phyloP scores from a whole-genome alignment of 495 filamentous ascomycete genomes.

The Aspergillus sclerotioniger region DNA sequence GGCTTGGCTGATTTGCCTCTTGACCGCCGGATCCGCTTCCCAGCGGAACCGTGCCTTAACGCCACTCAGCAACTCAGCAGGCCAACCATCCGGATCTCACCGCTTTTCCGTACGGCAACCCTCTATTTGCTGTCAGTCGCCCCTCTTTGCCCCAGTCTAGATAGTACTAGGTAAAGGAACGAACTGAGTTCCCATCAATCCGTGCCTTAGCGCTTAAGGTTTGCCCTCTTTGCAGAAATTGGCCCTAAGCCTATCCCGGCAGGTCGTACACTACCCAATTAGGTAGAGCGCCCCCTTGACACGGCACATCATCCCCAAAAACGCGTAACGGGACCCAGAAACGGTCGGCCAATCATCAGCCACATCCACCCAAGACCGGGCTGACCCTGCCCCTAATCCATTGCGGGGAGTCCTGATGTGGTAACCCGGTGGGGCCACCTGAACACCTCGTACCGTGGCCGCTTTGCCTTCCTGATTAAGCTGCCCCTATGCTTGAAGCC shows the following conservation, averaged over 20 bases:
- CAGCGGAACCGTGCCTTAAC: constrained; percentile 1
- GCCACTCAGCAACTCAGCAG: background rate
- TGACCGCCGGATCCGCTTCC: constrained; percentile 8
- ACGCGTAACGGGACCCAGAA: constrained; percentile 23
- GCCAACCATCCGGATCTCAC: constrained; percentile 16
- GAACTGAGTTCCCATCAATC: background rate
- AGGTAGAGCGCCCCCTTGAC: constrained; percentile 13
- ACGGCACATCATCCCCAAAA: constrained; percentile 30
- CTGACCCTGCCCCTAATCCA: constrained; percentile 18
- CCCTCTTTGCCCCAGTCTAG: too few species aligned
- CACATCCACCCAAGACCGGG: background rate
- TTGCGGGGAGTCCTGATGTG: constrained; percentile 23
- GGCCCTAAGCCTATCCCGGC: constrained; percentile 23
- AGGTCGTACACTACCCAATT: constrained; percentile 19
- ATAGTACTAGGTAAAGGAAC: too few species aligned
- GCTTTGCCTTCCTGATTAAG: background rate
- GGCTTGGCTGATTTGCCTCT: constrained; percentile 2
- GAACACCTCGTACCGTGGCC: constrained; percentile 10
- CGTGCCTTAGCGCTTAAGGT: constrained; percentile 12
- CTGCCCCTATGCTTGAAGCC: too few species aligned
- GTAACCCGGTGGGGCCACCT: constrained; percentile 17
- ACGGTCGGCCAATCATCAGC: constrained; percentile 12
- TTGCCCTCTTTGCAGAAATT: constrained; percentile 17
- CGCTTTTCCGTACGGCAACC: constrained; percentile 15
- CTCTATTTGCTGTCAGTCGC: constrained; percentile 17